Percentiles rank a stretch among this genome's conserved stretches.
These are phyloP conservation scores for Teunomyces pallodes DNA, from an alignment of 805 yeast species.

Conservation along the genomic window DNA sequence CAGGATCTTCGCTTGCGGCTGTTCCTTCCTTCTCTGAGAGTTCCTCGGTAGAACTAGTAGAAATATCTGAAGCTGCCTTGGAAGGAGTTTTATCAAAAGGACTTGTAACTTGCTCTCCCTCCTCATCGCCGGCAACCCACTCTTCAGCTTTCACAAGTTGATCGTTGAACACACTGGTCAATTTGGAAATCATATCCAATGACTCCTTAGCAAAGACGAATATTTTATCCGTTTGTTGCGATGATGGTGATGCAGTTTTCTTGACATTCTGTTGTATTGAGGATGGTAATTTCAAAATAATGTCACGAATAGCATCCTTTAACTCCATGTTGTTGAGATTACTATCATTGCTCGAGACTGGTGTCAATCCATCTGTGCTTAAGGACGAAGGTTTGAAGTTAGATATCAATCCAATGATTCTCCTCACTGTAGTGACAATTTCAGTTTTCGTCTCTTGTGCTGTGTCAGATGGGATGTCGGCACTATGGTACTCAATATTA, in stretches of 20 bases:
- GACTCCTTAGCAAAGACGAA: conserved; percentile 86
- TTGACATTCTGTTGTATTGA: conserved; percentile 52
- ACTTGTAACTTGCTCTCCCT: not conserved
- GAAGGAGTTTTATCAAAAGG: not conserved
- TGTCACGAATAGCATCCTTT: conserved; percentile 75
- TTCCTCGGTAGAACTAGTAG: conserved; percentile 2
- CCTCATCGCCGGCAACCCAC: conserved; percentile 59
- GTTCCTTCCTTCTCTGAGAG: conserved; percentile 1
- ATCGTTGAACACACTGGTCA: conserved; percentile 81
- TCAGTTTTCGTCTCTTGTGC: conserved; percentile 64
- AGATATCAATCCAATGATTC: conserved; percentile 81
- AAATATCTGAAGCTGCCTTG: not conserved
- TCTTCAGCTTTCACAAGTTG: conserved; percentile 81
- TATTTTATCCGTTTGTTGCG: conserved; percentile 52
- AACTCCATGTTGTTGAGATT: conserved; percentile 17
- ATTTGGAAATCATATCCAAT: conserved; percentile 77
- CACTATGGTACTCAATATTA: conserved; percentile 20
- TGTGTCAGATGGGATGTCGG: conserved; percentile 18
- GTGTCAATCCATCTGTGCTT: conserved; percentile 13
- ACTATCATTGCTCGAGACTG: conserved; percentile 9
- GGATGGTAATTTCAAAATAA: conserved; percentile 70
- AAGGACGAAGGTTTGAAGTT: conserved; percentile 56
- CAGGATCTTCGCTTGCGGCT: not conserved
- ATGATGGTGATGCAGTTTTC: conserved; percentile 7
- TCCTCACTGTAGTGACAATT: conserved; percentile 83